Evolutionary conservation across 176 grass and related monocot species (phyloP).

Genomic region (Hordeum marinum): DNA sequence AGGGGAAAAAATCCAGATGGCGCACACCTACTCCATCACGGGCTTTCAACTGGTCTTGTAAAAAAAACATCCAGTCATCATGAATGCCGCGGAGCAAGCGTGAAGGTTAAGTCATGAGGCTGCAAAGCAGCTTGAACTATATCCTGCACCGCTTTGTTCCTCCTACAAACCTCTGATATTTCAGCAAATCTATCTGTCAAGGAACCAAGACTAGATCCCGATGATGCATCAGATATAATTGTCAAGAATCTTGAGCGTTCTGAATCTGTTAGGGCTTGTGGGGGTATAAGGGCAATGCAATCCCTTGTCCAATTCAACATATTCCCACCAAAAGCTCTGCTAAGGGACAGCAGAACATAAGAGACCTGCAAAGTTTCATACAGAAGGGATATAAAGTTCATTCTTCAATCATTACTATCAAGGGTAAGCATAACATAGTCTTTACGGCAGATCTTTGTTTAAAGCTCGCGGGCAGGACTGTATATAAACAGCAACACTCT

Average conservation of each 20-base stretch:
- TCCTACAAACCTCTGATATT: slow-evolving; percentile 86
- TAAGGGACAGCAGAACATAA: slow-evolving; percentile 83
- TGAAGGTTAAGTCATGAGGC: slow-evolving; percentile 75
- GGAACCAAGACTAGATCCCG: slow-evolving; percentile 47
- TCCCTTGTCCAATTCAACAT: slow-evolving; percentile 80
- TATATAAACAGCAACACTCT: neutral
- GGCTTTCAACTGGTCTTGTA: neutral
- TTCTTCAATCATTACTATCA: neutral
- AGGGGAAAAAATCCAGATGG: slow-evolving; percentile 17
- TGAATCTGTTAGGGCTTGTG: slow-evolving; percentile 75
- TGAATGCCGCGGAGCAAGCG: slow-evolving; percentile 17
- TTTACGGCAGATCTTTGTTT: neutral
- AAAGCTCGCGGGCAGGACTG: neutral
- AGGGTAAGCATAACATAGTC: neutral
- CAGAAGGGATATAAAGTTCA: slow-evolving; percentile 6
- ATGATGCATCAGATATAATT: slow-evolving; percentile 76
- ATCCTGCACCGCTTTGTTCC: slow-evolving; percentile 84
- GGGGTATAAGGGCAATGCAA: slow-evolving; percentile 68
- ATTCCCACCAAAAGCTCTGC: slow-evolving; percentile 63
- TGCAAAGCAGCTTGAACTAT: slow-evolving; percentile 85
- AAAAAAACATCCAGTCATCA: neutral
- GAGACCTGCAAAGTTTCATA: slow-evolving; percentile 53
- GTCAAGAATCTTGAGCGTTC: slow-evolving; percentile 70
- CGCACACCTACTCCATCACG: neutral
- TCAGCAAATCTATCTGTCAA: slow-evolving; percentile 59